Base-by-base conservation (phyloP, 768 basidiomycete species). In the Candolleomyces aberdarensis region DNA sequence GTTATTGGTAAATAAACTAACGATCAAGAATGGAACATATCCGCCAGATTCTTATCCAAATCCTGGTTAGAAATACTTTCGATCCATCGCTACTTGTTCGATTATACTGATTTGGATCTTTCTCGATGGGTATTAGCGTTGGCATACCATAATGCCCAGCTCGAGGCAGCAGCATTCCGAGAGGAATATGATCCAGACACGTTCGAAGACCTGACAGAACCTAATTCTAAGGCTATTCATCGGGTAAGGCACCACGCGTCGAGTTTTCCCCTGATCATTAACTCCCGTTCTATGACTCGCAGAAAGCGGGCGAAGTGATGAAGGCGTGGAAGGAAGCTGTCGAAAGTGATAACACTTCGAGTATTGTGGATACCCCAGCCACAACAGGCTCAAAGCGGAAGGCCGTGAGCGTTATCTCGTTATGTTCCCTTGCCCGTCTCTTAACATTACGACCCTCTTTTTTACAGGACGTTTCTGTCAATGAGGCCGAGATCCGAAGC, bases 101-200 rank as follows among this genome's bases (percentile, higher is more conserved):
- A 63, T 53, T 52, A n/a, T 15, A 63, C 53, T 61, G 22, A 26
- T 44, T 14, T 58, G 36, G 36, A 11, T 36, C 36, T 2, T 36
- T 36, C 36, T 36, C 3, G 36, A 36, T 36, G 36, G 36, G 36
- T 46, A 9, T 11, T 66, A 94, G 92, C 91, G 5, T 82, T 98
- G 57, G 88, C 88, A 13, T 94, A 85, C 65, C 92, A 96, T 70
- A 94, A 96, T 71, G 91, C 86, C 19, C 91, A 96, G 67, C 82
- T 98, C 8, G 88, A 97, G 74, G 93, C 96, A 8, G 87, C 86
- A 57, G 97, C 97, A 0, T 96, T 98, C 75, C 86, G 91, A 56
- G 92, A 97, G 69, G 86, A 94, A 61, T 97, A 88, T 64, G 87
- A 96, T 69, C 78, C 82, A 1, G 84, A 86, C 59, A 75, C 84